Base-by-base conservation (phyloP, 768 basidiomycete genomes). In the Tephrocybe sp. region DNA sequence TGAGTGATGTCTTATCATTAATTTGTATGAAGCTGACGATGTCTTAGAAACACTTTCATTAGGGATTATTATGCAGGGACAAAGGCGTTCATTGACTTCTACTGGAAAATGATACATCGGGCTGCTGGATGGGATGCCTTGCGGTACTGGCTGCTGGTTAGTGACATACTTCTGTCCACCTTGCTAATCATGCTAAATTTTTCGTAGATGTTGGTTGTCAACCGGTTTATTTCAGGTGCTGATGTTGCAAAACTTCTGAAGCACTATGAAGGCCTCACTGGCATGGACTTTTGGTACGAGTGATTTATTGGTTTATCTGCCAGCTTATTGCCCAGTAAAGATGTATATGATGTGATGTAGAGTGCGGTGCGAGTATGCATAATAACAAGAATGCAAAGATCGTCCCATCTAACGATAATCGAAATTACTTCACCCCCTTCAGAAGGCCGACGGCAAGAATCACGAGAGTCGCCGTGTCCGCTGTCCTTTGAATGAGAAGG, bases 101-200 rank as follows among this genome's bases (percentile, higher is more conserved):
- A 86, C 59, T 86, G 84, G 81, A 67, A 63, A 48, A 77, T 84
- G 69, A 89, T 90, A 23, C 81, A 85, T 55, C 69, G 69, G 30
- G 87, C 86, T 10, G 87, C 87, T 32, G 88, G 88, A 2, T 78
- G 84, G 75, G 69, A 75, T 30, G 84, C 85, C 0, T 60, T 90
- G 56, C 70, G 86, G 36, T 75, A 76, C 36, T 88, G 78, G 73
- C 65, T 88, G 1, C 55, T 86, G 60, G 87, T 86, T 51, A 49
- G 51, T 30, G 6, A 30, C 28, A 7, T 23, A 30, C 14, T 15
- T 26, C 37, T 6, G 8, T 25, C 23, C 9, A 15, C 15, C 2
- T n/a, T 15, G 37, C 20, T 44, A 18, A 24, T n/a, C n/a, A n/a
- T n/a, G n/a, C n/a, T n/a, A 39, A 9, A n/a, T 20, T 55, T 20